phyloP scores from a whole-genome alignment of 805 yeast genomes.

The Ogataea kodamae region DNA sequence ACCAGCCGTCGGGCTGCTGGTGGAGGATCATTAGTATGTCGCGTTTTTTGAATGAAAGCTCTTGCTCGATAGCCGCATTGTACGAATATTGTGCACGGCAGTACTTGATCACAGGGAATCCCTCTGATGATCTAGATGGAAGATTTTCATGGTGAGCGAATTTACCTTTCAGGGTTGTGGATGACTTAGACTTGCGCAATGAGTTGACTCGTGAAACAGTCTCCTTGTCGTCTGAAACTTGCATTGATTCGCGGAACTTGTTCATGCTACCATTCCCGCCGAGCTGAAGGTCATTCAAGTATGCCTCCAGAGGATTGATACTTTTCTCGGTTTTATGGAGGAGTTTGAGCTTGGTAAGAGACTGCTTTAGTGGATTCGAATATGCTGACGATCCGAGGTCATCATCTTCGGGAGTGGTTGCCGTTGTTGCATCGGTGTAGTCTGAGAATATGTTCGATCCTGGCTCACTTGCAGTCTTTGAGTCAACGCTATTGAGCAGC shows the following conservation, averaged over 20 bases:
- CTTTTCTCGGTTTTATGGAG: slow-evolving; percentile 15
- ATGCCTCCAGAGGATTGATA: slow-evolving; percentile 53
- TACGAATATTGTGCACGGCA: slow-evolving; percentile 56
- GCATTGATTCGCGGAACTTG: slow-evolving; percentile 36
- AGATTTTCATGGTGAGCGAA: slow-evolving; percentile 29
- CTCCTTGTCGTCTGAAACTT: slow-evolving; percentile 9
- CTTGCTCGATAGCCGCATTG: slow-evolving; percentile 58
- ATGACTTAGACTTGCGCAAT: slow-evolving; percentile 31
- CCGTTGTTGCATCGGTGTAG: slow-evolving; percentile 31
- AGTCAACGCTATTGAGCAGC: slow-evolving; percentile 3
- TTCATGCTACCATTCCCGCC: slow-evolving; percentile 42
- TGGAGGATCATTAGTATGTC: slow-evolving; percentile 51
- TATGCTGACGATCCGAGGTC: slow-evolving; percentile 15
- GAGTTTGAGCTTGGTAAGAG: slow-evolving; percentile 15
- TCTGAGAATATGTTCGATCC: slow-evolving; percentile 31
- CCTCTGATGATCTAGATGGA: slow-evolving; percentile 50
- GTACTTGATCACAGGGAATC: slow-evolving; percentile 50
- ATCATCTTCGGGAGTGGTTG: slow-evolving; percentile 24
- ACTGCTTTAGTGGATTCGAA: slow-evolving; percentile 23
- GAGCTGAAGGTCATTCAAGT: slow-evolving; percentile 42
- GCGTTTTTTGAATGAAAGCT: slow-evolving; percentile 54
- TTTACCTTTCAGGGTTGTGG: slow-evolving; percentile 24
- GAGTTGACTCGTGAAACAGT: slow-evolving; percentile 11
- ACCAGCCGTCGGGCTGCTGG: slow-evolving; percentile 71
- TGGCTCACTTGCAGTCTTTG: slow-evolving; percentile 24